Base-by-base conservation (phyloP, 169 alveolate genomes). In the Cryptosporidium sp. region DNA sequence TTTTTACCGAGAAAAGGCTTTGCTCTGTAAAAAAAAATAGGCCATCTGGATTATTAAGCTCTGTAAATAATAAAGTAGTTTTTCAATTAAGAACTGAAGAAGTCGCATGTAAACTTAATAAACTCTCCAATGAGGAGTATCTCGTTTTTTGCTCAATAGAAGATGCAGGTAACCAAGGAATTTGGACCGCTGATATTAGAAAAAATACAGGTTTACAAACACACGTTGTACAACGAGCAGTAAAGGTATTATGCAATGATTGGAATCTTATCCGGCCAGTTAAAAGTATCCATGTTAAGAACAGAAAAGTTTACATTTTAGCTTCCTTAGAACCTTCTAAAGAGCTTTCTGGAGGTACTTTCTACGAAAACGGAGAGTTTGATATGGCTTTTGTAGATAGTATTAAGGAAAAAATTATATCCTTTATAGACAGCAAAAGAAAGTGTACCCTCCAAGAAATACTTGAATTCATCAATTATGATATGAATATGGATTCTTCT, bases 121-220 rank as follows among this genome's bases (percentile, higher is more conserved):
- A 92, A 70, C 94, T 96, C 60, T 94, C 95, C 53, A 95, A 93
- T 60, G 92, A 91, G 48, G 98, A 96, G 85, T 96, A 96, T 92
- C 91, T 92, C 44, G 95, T 96, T 6, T 96, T 91, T 92, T 96
- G 97, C 69, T 94, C 96, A 69, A 94, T 96, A 51, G 98, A 96
- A 86, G 92, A 94, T 29, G 97, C 98, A 31, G 98, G 97, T 7
- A 95, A 93, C 60, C 93, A 94, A 65, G 97, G 98, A 61, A 95
- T 96, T 31, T 96, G 98, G 98, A 95, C 98, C 26, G 97, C 97
- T 7, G 98, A 96, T 87, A 92, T 96, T 31, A 91, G 97, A 71
- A 96, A 96, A 92, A 91, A 92, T 58, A 95, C 97, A 69, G 97
- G 96, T 33, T 89, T 96, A 69, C 92, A 96, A 96, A 94, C 95